Evolutionary conservation across 2,329 filamentous ascomycete species (phyloP).

Genomic region (Calcarisporium arbuscula): DNA sequence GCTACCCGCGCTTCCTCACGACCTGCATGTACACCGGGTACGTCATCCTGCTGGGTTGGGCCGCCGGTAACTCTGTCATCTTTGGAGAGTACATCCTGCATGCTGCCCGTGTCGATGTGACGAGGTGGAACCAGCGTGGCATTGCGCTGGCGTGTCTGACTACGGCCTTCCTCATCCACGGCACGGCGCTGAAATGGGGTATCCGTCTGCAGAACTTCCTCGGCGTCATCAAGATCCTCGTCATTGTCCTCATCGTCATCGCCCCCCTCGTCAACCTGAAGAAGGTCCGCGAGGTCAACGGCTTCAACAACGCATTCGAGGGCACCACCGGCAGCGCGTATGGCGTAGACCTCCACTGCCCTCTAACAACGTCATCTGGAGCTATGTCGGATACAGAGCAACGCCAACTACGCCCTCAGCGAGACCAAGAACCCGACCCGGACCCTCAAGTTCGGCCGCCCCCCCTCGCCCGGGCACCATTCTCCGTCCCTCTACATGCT

Average conservation of each 20-base stretch:
- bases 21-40: slow-evolving; percentile 57
- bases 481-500: slow-evolving; percentile 59
- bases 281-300: slow-evolving; percentile 51
- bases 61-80: slow-evolving; percentile 60
- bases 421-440: slow-evolving; percentile 60
- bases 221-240: slow-evolving; percentile 58
- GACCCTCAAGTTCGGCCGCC: slow-evolving; percentile 60
- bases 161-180: slow-evolving; percentile 59
- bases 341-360: slow-evolving; percentile 60
- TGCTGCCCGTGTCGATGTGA: slow-evolving; percentile 55
- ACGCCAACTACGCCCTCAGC: slow-evolving; percentile 59
- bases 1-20: slow-evolving; percentile 52
- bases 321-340: slow-evolving; percentile 62
- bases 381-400: slow-evolving; percentile 62
- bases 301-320: slow-evolving; percentile 57
- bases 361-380: slow-evolving; percentile 69
- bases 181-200: slow-evolving; percentile 57
- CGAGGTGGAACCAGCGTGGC: slow-evolving; percentile 60
- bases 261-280: slow-evolving; percentile 55
- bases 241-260: slow-evolving; percentile 60
- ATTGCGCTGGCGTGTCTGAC: slow-evolving; percentile 63
- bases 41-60: slow-evolving; percentile 58
- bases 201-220: slow-evolving; percentile 61
- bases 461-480: slow-evolving; percentile 51
- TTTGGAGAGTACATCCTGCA: slow-evolving; percentile 67